These are phyloP conservation scores for Fusarium subtropicale DNA, from an alignment of 2,329 filamentous ascomycete species.

Conservation along the genomic window DNA sequence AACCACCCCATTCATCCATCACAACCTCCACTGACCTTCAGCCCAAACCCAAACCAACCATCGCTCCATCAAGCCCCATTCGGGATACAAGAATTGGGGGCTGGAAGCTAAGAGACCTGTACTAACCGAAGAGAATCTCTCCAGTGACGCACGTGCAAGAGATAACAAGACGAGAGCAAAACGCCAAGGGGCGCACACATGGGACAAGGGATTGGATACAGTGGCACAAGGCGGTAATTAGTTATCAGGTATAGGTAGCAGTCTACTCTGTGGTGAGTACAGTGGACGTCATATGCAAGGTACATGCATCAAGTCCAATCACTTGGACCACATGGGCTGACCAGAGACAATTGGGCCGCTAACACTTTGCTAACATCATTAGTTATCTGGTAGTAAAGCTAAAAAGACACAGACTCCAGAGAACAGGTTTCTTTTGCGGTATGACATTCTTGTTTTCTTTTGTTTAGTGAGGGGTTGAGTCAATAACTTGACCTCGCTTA, in stretches of 20 bases:
- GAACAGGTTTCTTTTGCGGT: not conserved
- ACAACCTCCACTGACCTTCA: not conserved
- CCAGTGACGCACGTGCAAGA: slow-evolving; percentile 32
- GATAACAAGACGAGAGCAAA: slow-evolving; percentile 6
- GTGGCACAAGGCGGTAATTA: not conserved
- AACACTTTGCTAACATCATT: too few relatives aligned
- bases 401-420: not conserved
- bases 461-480: not conserved
- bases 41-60: slow-evolving; percentile 4
- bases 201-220: slow-evolving; percentile 30
- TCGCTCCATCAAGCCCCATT: not conserved
- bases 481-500: not conserved
- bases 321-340: slow-evolving; percentile 25
- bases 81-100: slow-evolving; percentile 5
- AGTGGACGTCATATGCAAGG: slow-evolving; percentile 24
- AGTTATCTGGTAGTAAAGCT: too few relatives aligned
- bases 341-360: not conserved
- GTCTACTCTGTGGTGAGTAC: too few relatives aligned
- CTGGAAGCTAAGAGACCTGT: not conserved
- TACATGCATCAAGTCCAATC: slow-evolving; percentile 15
- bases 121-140: not conserved
- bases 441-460: not conserved
- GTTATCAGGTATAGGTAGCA: not conserved
- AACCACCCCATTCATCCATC: not conserved
- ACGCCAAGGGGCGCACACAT: slow-evolving; percentile 27